phyloP scores from a whole-genome alignment of 2,329 filamentous ascomycete species.

The Phyllosticta citrichinensis region DNA sequence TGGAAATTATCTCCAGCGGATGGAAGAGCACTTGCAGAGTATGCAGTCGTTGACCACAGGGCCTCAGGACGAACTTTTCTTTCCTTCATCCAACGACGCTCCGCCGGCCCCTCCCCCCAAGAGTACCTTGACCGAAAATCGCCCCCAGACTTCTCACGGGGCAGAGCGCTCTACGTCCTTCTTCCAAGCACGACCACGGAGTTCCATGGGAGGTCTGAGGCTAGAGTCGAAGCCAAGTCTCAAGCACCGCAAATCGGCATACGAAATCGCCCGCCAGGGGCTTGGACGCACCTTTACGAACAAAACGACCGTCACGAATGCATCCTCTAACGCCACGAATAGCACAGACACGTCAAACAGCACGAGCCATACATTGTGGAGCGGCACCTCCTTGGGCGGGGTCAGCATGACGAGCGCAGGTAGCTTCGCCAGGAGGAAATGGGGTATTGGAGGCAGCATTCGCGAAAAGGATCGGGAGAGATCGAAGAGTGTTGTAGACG shows the following conservation, averaged over 20 bases:
- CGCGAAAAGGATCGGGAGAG: constrained; percentile 24
- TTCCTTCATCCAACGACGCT: constrained; percentile 30
- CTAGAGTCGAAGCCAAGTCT: constrained; percentile 22
- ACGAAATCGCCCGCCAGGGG: constrained; percentile 60
- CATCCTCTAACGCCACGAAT: constrained; percentile 57
- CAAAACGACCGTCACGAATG: constrained; percentile 71
- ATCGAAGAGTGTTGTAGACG: constrained; percentile 56
- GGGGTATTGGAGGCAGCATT: constrained; percentile 27
- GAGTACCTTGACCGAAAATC: constrained; percentile 32
- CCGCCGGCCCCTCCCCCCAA: constrained; percentile 53
- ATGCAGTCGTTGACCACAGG: constrained; percentile 44
- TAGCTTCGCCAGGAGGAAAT: constrained; percentile 71
- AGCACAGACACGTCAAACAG: constrained; percentile 56
- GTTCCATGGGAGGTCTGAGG: constrained; percentile 18
- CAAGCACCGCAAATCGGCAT: constrained; percentile 62
- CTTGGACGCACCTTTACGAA: constrained; percentile 76
- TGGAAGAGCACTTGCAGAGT: constrained; percentile 71
- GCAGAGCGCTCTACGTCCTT: not conserved
- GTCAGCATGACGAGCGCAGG: constrained; percentile 94
- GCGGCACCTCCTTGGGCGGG: constrained; percentile 76
- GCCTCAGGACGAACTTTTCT: constrained; percentile 41
- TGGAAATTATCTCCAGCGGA: constrained; percentile 79
- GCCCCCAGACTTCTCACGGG: constrained; percentile 17
- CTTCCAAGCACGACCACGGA: not conserved
- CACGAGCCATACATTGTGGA: constrained; percentile 85